Evolutionary conservation across 192 early-diverging fungal genomes (phyloP).

Genomic region (Umbelopsis vinacea): DNA sequence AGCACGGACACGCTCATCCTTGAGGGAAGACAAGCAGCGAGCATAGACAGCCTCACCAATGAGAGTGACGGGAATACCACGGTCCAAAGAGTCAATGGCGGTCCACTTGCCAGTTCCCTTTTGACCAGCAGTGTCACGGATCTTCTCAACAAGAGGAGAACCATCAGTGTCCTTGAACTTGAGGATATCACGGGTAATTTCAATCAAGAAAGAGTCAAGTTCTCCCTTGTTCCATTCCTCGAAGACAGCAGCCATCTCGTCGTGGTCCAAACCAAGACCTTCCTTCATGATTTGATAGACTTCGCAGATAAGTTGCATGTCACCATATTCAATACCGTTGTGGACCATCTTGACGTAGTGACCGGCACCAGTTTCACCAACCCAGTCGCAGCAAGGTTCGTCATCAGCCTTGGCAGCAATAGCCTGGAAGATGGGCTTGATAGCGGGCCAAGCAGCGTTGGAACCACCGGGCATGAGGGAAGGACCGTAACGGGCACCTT

Average conservation of each 20-base stretch:
- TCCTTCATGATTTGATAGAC: conserved; percentile 93
- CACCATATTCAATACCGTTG: conserved; percentile 99
- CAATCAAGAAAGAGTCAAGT: conserved; percentile 95
- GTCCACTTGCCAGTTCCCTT: conserved; percentile 99
- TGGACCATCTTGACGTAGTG: conserved; percentile 99
- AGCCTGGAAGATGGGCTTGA: conserved; percentile 97
- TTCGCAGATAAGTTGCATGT: conserved; percentile 99
- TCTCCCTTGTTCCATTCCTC: conserved; percentile 97
- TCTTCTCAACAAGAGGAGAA: conserved; percentile 87
- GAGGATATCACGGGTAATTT: conserved; percentile 95
- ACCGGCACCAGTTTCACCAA: conserved; percentile 94
- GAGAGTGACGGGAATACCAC: conserved; percentile 95
- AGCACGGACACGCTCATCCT: conserved; percentile 93
- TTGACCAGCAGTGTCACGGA: conserved; percentile 95
- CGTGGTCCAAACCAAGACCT: conserved; percentile 77
- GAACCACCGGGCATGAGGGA: conserved; percentile 98
- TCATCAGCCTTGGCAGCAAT: conserved; percentile 90
- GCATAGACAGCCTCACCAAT: conserved; percentile 98
- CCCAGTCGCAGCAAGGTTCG: conserved; percentile 98
- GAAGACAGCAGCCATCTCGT: conserved; percentile 91
- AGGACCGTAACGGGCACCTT: conserved; percentile 96
- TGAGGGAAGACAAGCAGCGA: conserved; percentile 94
- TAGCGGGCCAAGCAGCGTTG: conserved; percentile 86
- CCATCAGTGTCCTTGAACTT: conserved; percentile 92
- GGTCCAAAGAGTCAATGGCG: conserved; percentile 92